phyloP scores from a whole-genome alignment of 75 land plant genomes.

The Pinus tabuliformis region DNA sequence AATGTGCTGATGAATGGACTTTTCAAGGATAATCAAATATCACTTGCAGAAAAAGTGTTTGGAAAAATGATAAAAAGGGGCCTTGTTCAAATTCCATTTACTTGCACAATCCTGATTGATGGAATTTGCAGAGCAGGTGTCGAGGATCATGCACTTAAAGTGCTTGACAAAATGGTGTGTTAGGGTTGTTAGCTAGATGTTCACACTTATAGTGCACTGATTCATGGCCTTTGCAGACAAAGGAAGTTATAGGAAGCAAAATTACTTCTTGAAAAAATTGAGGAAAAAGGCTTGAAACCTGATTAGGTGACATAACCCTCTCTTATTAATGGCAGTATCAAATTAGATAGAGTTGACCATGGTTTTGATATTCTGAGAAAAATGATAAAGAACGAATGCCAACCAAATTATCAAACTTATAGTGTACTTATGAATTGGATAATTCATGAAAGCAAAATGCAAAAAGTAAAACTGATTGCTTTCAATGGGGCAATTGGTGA shows the following conservation, averaged over 20 bases:
- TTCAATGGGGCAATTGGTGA: not conserved
- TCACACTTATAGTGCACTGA: slow-evolving; percentile 37
- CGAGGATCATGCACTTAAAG: slow-evolving; percentile 29
- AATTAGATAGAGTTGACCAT: slow-evolving; percentile 30
- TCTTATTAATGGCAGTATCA: slow-evolving; percentile 56
- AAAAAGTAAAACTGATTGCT: slow-evolving; percentile 9
- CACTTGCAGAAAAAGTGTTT: slow-evolving; percentile 29
- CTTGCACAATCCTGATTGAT: slow-evolving; percentile 48
- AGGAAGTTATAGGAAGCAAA: slow-evolving; percentile 44
- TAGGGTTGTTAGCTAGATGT: slow-evolving; percentile 38
- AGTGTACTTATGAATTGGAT: slow-evolving; percentile 50
- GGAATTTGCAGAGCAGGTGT: slow-evolving; percentile 38
- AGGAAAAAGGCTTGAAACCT: slow-evolving; percentile 31
- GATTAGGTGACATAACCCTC: slow-evolving; percentile 57
- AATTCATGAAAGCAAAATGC: slow-evolving; percentile 7
- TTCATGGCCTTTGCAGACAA: slow-evolving; percentile 41
- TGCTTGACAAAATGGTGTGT: slow-evolving; percentile 37
- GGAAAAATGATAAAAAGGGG: slow-evolving; percentile 29
- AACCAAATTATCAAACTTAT: slow-evolving; percentile 52
- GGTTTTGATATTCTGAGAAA: slow-evolving; percentile 38
- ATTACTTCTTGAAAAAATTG: slow-evolving; percentile 34
- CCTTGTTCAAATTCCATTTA: slow-evolving; percentile 25
- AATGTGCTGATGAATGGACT: slow-evolving; percentile 50
- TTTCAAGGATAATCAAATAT: slow-evolving; percentile 31
- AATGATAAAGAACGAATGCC: slow-evolving; percentile 40